Conservation (phyloP, 2,329 filamentous ascomycete species). For the Helotiales sp. region DNA sequence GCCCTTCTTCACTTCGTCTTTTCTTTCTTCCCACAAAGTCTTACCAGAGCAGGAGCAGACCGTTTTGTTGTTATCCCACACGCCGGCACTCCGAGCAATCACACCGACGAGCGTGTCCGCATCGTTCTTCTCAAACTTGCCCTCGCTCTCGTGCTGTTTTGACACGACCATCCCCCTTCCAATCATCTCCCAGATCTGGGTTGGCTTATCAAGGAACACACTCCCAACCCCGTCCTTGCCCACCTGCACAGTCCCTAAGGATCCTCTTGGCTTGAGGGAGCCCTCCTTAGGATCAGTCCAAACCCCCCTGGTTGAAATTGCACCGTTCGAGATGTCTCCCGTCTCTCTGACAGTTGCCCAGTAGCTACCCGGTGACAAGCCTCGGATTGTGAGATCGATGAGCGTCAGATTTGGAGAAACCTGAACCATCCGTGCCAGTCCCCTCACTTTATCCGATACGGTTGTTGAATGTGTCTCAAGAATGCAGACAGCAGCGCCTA, state of each 20-base stretch:
- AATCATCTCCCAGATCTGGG: conserved; percentile 96
- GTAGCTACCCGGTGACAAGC: conserved; percentile 81
- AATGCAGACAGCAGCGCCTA: conserved; percentile 88
- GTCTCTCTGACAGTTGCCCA: conserved; percentile 82
- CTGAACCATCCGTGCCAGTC: conserved; percentile 92
- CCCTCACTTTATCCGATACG: conserved; percentile 73
- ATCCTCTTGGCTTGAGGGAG: conserved; percentile 57
- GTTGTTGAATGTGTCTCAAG: conserved; percentile 78
- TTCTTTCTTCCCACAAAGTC: conserved; percentile 96
- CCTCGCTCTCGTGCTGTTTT: conserved; percentile 63
- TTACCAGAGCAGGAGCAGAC: conserved; percentile 98
- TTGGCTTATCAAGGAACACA: conserved; percentile 78
- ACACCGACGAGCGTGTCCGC: conserved; percentile 88
- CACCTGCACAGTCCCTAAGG: conserved; percentile 78
- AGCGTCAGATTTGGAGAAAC: conserved; percentile 79
- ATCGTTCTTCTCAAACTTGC: conserved; percentile 71
- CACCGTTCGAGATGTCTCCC: conserved; percentile 85
- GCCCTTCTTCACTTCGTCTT: conserved; percentile 85
- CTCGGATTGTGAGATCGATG: conserved; percentile 85
- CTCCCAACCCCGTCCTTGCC: conserved; percentile 76
- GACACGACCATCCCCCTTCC: conserved; percentile 90
- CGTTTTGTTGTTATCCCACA: conserved; percentile 99
- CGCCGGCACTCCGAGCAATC: conserved; percentile 92
- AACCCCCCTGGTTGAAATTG: conserved; percentile 79
- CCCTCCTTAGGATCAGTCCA: conserved; percentile 60